phyloP scores from a whole-genome alignment of 176 grass and related monocot genomes.

The Carex parvula region DNA sequence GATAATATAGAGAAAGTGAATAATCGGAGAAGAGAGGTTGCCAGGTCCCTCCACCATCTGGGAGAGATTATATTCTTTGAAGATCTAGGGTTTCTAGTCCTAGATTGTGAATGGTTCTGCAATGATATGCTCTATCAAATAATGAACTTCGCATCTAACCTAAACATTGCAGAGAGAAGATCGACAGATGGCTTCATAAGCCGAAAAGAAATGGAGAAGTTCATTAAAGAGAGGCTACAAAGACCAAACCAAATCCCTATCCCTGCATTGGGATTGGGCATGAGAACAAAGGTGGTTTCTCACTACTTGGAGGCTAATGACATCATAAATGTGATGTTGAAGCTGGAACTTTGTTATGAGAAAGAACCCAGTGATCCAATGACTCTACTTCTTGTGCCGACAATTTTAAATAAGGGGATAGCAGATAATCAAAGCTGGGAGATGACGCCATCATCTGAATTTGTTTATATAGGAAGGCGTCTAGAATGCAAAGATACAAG shows the following conservation, averaged over 20 bases:
- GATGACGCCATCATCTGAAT: constrained; percentile 32
- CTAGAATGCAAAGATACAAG: constrained; percentile 62
- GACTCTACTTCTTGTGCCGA: constrained; percentile 62
- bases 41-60: constrained; percentile 61
- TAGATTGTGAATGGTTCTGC: constrained; percentile 76
- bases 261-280: constrained; percentile 1
- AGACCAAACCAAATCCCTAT: constrained; percentile 41
- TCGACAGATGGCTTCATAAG: constrained; percentile 47
- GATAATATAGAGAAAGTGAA: constrained; percentile 73
- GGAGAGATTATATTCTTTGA: constrained; percentile 83
- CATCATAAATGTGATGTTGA: constrained; percentile 69
- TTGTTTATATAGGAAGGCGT: constrained; percentile 60
- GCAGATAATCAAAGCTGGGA: constrained; percentile 50
- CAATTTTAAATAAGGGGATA: constrained; percentile 60
- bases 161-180: constrained; percentile 26
- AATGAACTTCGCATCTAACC: constrained; percentile 38
- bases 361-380: constrained; percentile 69
- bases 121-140: constrained; percentile 54
- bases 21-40: constrained; percentile 42
- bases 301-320: constrained; percentile 53
- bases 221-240: constrained; percentile 49
- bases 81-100: constrained; percentile 61
- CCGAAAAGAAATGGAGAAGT: constrained; percentile 64
- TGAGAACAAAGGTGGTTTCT: constrained; percentile 1
- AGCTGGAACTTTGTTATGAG: constrained; percentile 82